Conservation (phyloP, 73 alveolate genomes). For the Symbiodinium natans region DNA sequence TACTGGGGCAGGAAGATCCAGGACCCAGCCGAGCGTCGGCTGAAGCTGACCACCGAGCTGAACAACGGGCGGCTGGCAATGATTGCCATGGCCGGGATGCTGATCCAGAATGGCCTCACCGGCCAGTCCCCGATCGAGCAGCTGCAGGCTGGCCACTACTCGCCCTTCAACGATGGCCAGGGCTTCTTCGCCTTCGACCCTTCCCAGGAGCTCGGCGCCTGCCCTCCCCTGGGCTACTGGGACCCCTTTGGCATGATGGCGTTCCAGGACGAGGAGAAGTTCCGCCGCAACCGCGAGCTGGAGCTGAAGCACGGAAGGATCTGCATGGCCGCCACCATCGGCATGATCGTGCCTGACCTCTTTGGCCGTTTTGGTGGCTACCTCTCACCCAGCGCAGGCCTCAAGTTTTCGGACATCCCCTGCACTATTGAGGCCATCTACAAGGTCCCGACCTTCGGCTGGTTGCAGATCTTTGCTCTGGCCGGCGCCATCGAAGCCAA, state of each 20-base stretch:
- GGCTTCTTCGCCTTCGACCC: neutral
- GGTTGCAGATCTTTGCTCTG: conserved; percentile 80
- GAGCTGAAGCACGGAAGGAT: conserved; percentile 91
- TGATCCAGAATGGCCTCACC: conserved; percentile 52
- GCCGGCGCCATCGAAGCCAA: conserved; percentile 83
- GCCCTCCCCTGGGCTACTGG: conserved; percentile 93
- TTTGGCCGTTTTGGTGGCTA: conserved; percentile 59
- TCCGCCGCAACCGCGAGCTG: conserved; percentile 92
- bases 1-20: conserved; percentile 87
- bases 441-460: conserved; percentile 81
- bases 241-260: conserved; percentile 94
- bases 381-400: conserved; percentile 41
- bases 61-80: conserved; percentile 73
- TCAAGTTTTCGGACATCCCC: conserved; percentile 37
- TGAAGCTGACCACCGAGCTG: conserved; percentile 91
- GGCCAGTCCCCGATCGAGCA: conserved; percentile 89
- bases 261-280: conserved; percentile 92
- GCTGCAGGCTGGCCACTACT: conserved; percentile 71
- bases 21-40: conserved; percentile 88
- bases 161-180: conserved; percentile 90
- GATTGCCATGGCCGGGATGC: conserved; percentile 57
- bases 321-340: conserved; percentile 77
- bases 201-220: conserved; percentile 75
- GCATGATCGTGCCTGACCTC: conserved; percentile 75
- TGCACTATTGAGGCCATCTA: conserved; percentile 39